Base-by-base conservation (phyloP, 495 filamentous ascomycete species). In the Lindgomyces ingoldianus region DNA sequence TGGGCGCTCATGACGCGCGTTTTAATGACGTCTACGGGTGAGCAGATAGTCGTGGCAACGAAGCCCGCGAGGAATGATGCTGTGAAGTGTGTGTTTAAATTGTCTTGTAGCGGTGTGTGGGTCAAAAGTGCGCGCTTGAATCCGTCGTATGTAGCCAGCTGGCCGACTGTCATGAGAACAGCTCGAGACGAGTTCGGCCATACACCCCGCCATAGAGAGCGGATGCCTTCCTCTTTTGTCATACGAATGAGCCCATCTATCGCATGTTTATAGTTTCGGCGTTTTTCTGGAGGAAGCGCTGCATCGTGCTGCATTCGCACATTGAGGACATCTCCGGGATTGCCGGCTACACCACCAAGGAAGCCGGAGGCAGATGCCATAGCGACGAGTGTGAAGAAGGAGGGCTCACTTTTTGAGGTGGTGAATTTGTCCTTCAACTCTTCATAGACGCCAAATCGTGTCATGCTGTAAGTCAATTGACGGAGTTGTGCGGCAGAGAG, bases 251-350 rank as follows among this genome's bases (percentile, higher is more conserved):
- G 76, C 1, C 94, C 94, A 72, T 98, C 88, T 26, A 96, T 73
- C 2, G 93, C 95, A 70, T 98, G 81, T 52, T 85, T 85, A 81
- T 98, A 98, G 77, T 96, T 92, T 22, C 93, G 85, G 2, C 91
- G 87, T 65, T 94, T 78, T 1, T 79, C 80, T 1, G 78, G 70
- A 0, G 92, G 90, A 3, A 96, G 84, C 0, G 93, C 85, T 12
- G 90, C 87, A 74, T 98, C 94, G 78, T 93, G 88, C 76, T 98
- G 94, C 94, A 98, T 98, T 66, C 94, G 91, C 44, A 98, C 94
- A 77, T 98, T 98, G 60, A 97, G 82, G 11, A 98, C 89, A 73
- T 98, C 94, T 59, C 93, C 93, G 0, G 91, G 90, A 76, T 98
- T 98, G 59, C 94, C 94, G 11, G 90, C 89, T 8, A 96, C 74